Evolutionary conservation across 2,329 filamentous ascomycete genomes (phyloP), one percentile per base, ranked within the genome.

Genomic region (Sporothrix luriei): DNA sequence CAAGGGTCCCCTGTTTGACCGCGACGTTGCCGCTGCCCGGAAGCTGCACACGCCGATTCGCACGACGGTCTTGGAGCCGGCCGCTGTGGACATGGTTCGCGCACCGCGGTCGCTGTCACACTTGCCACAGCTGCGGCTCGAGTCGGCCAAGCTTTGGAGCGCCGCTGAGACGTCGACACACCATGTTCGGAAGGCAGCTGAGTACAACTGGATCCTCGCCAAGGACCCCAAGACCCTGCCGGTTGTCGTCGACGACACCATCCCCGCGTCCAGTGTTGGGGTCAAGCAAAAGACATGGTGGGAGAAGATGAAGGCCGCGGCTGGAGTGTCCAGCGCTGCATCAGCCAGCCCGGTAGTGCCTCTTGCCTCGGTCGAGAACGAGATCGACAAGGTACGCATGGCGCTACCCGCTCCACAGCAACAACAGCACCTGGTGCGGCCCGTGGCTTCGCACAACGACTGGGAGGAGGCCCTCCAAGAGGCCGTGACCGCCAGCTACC

Each of bases 401-500:
- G 57, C 57, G 55, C 40, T 57, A 69, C 74, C 62, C 4, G 62
- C 51, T 70, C 40, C 46, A 38, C 46, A 71, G 46, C 68, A 52
- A 21, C 40, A 26, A 69, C 68, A 74, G 74, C 65, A 69, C 71
- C 19, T 66, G 68, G 4, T 68, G 71, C 48, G 61, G 54, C 26
- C 71, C 9, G 52, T 9, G 1, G 64, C 65, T 2, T 57, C 72
- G 29, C 69, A 67, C 16, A 74, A 67, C 0, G 76, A 80, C 64
- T 83, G 82, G 82, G 75, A 78, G 43, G 72, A 68, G 0, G 79
- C 76, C 5, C 75, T 80, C 16, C 70, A 74, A 13, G 76, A 77
- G 51, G 77, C 79, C 5, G 69, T 79, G n/a, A 67, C 49, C 16
- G 75, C 75, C 49, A 78, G 78, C 72, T 76, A 76, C 54, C 73